These are phyloP conservation scores for Favolaschia claudopus DNA, from an alignment of 768 basidiomycete genomes.

Conservation along the genomic window DNA sequence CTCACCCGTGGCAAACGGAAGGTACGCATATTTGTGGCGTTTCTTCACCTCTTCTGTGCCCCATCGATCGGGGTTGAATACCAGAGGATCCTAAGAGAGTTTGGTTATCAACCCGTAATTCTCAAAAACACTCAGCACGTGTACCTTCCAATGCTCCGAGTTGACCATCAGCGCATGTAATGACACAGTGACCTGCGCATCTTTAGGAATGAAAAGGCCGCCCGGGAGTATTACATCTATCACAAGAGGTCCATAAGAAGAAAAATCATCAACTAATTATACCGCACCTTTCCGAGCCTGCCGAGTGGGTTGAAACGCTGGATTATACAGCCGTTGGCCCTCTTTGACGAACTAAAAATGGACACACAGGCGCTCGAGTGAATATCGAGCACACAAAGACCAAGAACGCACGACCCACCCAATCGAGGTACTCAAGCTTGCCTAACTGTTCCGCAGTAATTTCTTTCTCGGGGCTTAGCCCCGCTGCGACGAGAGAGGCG, in stretches of 20 bases:
- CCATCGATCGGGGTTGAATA: slow-evolving; percentile 24
- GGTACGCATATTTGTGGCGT: slow-evolving; percentile 19
- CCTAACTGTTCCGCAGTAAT: slow-evolving; percentile 19
- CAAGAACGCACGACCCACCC: not conserved
- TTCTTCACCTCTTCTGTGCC: slow-evolving; percentile 16
- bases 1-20: slow-evolving; percentile 20
- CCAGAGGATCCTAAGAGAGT: slow-evolving; percentile 25
- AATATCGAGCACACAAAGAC: not conserved
- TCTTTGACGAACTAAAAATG: slow-evolving; percentile 20
- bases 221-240: slow-evolving; percentile 25
- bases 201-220: slow-evolving; percentile 17
- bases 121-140: no score
- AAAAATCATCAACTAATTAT: not conserved
- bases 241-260: not conserved
- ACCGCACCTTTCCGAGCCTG: slow-evolving; percentile 24
- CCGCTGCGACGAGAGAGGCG: slow-evolving; percentile 16
- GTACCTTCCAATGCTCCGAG: slow-evolving; percentile 23
- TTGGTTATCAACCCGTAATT: not conserved
- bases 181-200: slow-evolving; percentile 17
- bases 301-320: slow-evolving; percentile 20
- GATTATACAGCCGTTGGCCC: slow-evolving; percentile 22
- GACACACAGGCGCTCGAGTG: no score
- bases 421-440: slow-evolving; percentile 23
- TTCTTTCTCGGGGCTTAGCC: slow-evolving; percentile 11
- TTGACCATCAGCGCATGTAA: slow-evolving; percentile 22